These are phyloP conservation scores for Rhynchosporium graminicola DNA, from an alignment of 2,329 filamentous ascomycete species.

Conservation along the genomic window DNA sequence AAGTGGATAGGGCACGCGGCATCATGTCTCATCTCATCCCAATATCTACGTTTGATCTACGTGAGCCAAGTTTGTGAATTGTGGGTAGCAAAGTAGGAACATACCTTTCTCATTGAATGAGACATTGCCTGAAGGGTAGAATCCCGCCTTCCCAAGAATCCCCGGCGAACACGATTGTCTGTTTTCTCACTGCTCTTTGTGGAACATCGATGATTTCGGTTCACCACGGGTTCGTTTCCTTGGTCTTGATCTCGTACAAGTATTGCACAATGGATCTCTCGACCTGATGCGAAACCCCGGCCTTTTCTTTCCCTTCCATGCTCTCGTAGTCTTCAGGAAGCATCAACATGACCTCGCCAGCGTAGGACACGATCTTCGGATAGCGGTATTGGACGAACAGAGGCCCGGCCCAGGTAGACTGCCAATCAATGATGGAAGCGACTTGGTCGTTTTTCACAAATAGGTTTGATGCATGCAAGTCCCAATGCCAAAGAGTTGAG, in stretches of 20 bases:
- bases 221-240: constrained; percentile 36
- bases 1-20: constrained; percentile 39
- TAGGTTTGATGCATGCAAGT: constrained; percentile 44
- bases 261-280: constrained; percentile 34
- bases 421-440: constrained; percentile 46
- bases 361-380: constrained; percentile 39
- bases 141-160: constrained; percentile 41
- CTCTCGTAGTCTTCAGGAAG: constrained; percentile 35
- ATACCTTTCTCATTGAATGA: constrained; percentile 37
- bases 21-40: constrained; percentile 37
- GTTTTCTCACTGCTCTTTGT: constrained; percentile 34
- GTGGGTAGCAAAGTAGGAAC: constrained; percentile 7
- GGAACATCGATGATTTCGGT: constrained; percentile 34
- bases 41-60: constrained; percentile 33
- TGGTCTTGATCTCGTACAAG: constrained; percentile 38
- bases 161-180: constrained; percentile 38
- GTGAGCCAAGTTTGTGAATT: constrained; percentile 15
- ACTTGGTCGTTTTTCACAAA: constrained; percentile 43
- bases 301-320: constrained; percentile 36
- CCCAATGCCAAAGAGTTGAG: constrained; percentile 44
- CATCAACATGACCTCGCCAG: constrained; percentile 36
- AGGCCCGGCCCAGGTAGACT: constrained; percentile 20
- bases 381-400: constrained; percentile 32
- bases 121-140: constrained; percentile 39
- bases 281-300: constrained; percentile 30